These are phyloP conservation scores for Hemisphaericaspora nanyangensis DNA, from an alignment of 805 yeast genomes.

Conservation along the genomic window DNA sequence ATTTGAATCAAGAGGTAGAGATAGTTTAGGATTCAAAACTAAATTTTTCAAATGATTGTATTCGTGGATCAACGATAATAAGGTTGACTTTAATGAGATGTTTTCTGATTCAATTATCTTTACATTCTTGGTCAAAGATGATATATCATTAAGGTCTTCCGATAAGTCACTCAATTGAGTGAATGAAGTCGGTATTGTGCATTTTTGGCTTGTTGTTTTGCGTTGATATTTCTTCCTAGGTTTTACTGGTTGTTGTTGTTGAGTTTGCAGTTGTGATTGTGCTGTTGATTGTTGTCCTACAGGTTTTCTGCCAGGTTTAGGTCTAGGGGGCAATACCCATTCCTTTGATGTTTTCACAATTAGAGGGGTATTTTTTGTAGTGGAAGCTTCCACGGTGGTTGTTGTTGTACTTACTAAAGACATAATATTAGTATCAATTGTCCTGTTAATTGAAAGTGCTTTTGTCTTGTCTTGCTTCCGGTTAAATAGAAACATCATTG, in stretches of 20 bases:
- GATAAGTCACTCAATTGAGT: conserved; percentile 1
- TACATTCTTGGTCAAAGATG: conserved; percentile 3
- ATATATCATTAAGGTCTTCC: conserved; percentile 1
- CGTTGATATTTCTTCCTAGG: conserved; percentile 3
- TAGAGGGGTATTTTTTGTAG: neutral
- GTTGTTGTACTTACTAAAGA: neutral
- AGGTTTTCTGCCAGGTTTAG: conserved; percentile 61
- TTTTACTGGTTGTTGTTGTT: neutral
- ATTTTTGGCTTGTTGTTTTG: neutral
- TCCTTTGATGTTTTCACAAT: conserved; percentile 49
- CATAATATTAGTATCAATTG: neutral
- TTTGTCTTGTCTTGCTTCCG: too few species aligned
- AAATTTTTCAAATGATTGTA: conserved; percentile 30
- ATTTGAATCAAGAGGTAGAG: neutral
- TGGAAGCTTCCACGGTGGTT: neutral
- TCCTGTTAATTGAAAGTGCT: too few species aligned
- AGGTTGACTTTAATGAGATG: conserved; percentile 28
- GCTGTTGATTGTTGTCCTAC: neutral
- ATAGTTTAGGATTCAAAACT: conserved; percentile 2
- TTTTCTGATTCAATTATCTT: conserved; percentile 28
- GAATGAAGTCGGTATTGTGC: neutral
- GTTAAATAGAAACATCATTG: too few species aligned
- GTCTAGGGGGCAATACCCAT: conserved; percentile 61
- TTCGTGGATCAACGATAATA: conserved; percentile 36
- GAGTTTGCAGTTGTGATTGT: neutral